These are phyloP conservation scores for Aureobasidium pullulans DNA, from an alignment of 2,329 filamentous ascomycete genomes.

Conservation along the genomic window DNA sequence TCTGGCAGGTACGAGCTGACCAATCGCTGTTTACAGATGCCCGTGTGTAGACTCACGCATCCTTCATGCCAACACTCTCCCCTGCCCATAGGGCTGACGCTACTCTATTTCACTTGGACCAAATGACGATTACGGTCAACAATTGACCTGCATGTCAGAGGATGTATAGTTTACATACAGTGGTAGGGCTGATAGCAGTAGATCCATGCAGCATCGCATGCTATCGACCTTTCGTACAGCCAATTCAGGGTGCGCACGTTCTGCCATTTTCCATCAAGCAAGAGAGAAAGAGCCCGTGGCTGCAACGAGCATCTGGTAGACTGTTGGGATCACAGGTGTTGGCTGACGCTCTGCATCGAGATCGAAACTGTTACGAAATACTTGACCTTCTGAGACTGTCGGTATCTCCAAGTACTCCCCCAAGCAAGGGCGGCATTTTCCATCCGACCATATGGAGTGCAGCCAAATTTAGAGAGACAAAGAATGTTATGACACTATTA, in stretches of 20 bases:
- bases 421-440: slow-evolving; percentile 2
- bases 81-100: slow-evolving; percentile 10
- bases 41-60: neutral
- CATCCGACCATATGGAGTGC: neutral
- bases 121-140: neutral
- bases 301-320: neutral
- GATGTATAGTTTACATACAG: neutral
- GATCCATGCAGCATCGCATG: slow-evolving; percentile 4
- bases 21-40: neutral
- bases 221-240: neutral
- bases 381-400: neutral
- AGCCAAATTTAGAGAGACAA: slow-evolving; percentile 4
- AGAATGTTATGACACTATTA: slow-evolving; percentile 1
- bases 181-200: slow-evolving; percentile 9
- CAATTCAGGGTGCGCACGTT: neutral
- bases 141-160: slow-evolving; percentile 8
- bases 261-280: neutral
- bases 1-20: slow-evolving; percentile 1
- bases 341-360: neutral
- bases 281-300: too few species aligned
- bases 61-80: neutral
- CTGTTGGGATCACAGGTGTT: neutral
- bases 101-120: neutral
- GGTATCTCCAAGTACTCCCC: neutral
- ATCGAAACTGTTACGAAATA: neutral